A percentile compares a stretch with the other conserved stretches of the same genome.
These are phyloP conservation scores for Ilyonectria destructans DNA, from an alignment of 2,329 filamentous ascomycete species.

Conservation along the genomic window DNA sequence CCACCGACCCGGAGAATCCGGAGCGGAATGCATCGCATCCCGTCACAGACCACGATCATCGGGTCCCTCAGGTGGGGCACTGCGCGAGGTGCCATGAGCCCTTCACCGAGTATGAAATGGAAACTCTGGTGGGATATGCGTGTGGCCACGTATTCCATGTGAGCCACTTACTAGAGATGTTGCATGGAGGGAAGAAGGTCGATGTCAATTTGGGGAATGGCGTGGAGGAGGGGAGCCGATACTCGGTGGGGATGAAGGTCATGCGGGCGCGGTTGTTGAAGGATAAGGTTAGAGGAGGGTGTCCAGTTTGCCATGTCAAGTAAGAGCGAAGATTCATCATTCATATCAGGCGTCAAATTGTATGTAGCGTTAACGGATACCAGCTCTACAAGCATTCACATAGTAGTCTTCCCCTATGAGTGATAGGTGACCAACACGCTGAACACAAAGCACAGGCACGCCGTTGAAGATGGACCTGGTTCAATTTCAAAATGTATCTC, in stretches of 20 bases:
- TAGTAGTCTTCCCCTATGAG: not conserved
- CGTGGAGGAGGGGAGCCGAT: slow-evolving; percentile 62
- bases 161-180: slow-evolving; percentile 75
- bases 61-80: slow-evolving; percentile 65
- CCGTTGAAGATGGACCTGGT: slow-evolving; percentile 24
- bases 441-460: slow-evolving; percentile 1
- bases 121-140: slow-evolving; percentile 84
- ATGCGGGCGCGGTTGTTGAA: slow-evolving; percentile 86
- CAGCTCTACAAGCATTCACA: not conserved
- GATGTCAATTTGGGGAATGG: slow-evolving; percentile 65
- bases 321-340: slow-evolving; percentile 33
- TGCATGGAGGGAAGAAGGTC: slow-evolving; percentile 62
- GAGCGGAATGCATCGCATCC: slow-evolving; percentile 38
- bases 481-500: slow-evolving; percentile 46
- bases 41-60: slow-evolving; percentile 50
- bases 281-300: slow-evolving; percentile 78
- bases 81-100: slow-evolving; percentile 72
- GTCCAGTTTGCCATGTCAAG: slow-evolving; percentile 69
- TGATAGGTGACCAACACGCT: not conserved
- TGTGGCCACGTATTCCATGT: slow-evolving; percentile 89
- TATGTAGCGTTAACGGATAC: slow-evolving; percentile 28
- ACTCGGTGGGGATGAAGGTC: slow-evolving; percentile 88
- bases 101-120: slow-evolving; percentile 75
- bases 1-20: slow-evolving; percentile 47
- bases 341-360: slow-evolving; percentile 22